Conservation (phyloP, 2,329 filamentous ascomycete genomes). For the Penicillium sp. region DNA sequence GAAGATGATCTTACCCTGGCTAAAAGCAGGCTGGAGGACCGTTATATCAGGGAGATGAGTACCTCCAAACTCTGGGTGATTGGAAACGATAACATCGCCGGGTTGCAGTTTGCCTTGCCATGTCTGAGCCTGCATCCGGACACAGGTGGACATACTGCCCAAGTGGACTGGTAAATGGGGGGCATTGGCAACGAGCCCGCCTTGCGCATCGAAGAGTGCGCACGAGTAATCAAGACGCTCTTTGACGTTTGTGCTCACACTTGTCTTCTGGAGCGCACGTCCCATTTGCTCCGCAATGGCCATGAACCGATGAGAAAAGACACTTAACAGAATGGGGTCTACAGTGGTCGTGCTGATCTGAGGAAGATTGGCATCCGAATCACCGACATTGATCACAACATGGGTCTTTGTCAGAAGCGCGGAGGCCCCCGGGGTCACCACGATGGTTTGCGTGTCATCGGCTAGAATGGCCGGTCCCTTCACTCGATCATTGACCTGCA, state of each 20-base stretch:
- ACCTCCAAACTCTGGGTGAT: conserved; percentile 77
- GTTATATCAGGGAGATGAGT: conserved; percentile 77
- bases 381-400: conserved; percentile 35
- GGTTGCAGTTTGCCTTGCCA: conserved; percentile 68
- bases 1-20: conserved; percentile 70
- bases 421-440: conserved; percentile 37
- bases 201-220: conserved; percentile 68
- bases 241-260: conserved; percentile 69
- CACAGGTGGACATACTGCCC: conserved; percentile 74
- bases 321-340: conserved; percentile 70
- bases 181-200: conserved; percentile 61
- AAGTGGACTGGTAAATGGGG: conserved; percentile 75
- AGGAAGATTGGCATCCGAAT: conserved; percentile 23
- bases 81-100: conserved; percentile 72
- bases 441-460: conserved; percentile 50
- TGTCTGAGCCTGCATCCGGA: conserved; percentile 67
- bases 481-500: conserved; percentile 67
- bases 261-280: conserved; percentile 64
- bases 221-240: conserved; percentile 80
- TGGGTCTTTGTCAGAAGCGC: conserved; percentile 37
- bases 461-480: conserved; percentile 79
- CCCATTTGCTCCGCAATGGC: conserved; percentile 83
- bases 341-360: conserved; percentile 50
- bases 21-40: conserved; percentile 68
- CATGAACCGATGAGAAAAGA: conserved; percentile 81